These are phyloP conservation scores for Verruconis gallopava DNA, from an alignment of 2,329 filamentous ascomycete species.

Conservation along the genomic window DNA sequence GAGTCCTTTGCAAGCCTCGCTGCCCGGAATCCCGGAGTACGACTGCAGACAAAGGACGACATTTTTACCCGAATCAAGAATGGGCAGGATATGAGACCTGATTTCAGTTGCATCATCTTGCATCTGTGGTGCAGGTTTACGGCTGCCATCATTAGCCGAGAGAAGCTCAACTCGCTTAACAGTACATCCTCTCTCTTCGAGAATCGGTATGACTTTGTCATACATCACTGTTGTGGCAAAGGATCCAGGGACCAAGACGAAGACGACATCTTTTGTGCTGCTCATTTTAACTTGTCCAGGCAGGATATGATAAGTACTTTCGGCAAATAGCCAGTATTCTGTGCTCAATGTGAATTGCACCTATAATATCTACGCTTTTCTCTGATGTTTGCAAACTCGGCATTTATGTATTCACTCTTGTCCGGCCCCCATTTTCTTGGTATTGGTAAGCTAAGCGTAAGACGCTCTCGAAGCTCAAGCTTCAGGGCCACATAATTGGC, in stretches of 20 bases:
- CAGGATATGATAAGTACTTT: too few species aligned
- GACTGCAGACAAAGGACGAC: neutral
- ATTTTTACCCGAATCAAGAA: constrained; percentile 3
- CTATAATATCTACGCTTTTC: too few species aligned
- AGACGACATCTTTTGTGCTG: constrained; percentile 2
- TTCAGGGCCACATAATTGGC: too few species aligned
- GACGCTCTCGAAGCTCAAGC: too few species aligned
- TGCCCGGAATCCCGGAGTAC: neutral
- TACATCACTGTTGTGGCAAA: constrained; percentile 1
- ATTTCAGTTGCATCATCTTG: neutral
- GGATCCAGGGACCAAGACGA: neutral
- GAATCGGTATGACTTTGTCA: neutral
- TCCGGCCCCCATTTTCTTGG: too few species aligned
- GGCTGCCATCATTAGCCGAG: neutral
- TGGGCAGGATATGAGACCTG: neutral
- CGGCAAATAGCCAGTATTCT: too few species aligned
- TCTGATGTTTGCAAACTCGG: too few species aligned
- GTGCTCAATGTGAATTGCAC: too few species aligned
- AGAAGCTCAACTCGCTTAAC: neutral
- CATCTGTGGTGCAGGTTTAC: neutral
- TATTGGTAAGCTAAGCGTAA: too few species aligned
- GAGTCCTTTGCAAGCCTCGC: neutral
- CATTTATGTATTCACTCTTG: too few species aligned
- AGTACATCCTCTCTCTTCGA: neutral
- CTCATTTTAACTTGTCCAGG: neutral